These are phyloP conservation scores for Phytophthora cajani DNA, from an alignment of 352 stramenopile species.

Conservation along the genomic window DNA sequence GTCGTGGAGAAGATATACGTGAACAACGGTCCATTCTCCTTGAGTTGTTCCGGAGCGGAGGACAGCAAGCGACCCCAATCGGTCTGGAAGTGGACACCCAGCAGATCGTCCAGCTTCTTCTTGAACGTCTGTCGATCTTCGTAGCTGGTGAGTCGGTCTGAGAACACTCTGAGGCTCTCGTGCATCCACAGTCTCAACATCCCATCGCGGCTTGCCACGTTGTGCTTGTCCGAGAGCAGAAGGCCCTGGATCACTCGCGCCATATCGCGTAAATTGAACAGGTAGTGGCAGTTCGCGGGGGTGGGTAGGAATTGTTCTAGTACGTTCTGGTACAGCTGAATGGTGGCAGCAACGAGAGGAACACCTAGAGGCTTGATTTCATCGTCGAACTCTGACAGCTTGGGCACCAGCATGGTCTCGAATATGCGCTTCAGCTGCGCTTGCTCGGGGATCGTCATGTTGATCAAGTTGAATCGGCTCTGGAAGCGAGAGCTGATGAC, in stretches of 20 bases:
- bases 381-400: slow-evolving; percentile 87
- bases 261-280: slow-evolving; percentile 92
- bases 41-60: slow-evolving; percentile 65
- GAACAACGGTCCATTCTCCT: slow-evolving; percentile 84
- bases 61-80: slow-evolving; percentile 75
- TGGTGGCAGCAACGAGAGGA: slow-evolving; percentile 79
- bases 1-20: slow-evolving; percentile 75
- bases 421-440: slow-evolving; percentile 89
- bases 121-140: slow-evolving; percentile 93
- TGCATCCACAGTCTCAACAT: slow-evolving; percentile 92
- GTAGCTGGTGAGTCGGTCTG: slow-evolving; percentile 88
- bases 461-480: slow-evolving; percentile 92
- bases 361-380: slow-evolving; percentile 86
- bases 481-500: slow-evolving; percentile 92
- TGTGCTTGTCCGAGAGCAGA: slow-evolving; percentile 77
- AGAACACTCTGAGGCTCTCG: slow-evolving; percentile 91
- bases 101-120: slow-evolving; percentile 78
- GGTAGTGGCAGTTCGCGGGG: slow-evolving; percentile 89
- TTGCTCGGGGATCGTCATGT: slow-evolving; percentile 89
- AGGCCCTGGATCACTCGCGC: slow-evolving; percentile 89
- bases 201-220: slow-evolving; percentile 69
- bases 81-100: slow-evolving; percentile 79
- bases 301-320: slow-evolving; percentile 89
- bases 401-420: slow-evolving; percentile 88
- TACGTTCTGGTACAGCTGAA: slow-evolving; percentile 88